Evolutionary conservation across 306 rosid species (phyloP).

Genomic region (Rosa multiflora): DNA sequence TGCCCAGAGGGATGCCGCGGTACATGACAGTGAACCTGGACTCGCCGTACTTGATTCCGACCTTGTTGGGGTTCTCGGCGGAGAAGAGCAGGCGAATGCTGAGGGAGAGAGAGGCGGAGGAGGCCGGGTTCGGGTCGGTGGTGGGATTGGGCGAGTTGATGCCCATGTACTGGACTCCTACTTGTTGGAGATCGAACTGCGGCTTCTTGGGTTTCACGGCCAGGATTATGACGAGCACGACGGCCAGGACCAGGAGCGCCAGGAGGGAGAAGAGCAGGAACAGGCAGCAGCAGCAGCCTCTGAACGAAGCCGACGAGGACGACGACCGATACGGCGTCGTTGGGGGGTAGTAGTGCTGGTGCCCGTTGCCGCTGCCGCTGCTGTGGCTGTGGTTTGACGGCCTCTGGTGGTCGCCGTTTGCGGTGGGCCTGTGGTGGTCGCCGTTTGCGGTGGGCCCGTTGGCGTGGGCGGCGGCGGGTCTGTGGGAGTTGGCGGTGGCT

Average conservation of each 20-base stretch:
- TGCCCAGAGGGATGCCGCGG: slow-evolving; percentile 84
- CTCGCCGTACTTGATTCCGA: slow-evolving; percentile 89
- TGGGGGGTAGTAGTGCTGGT: slow-evolving; percentile 33
- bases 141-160: slow-evolving; percentile 48
- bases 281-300: slow-evolving; percentile 94
- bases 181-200: slow-evolving; percentile 89
- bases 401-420: slow-evolving; percentile 16
- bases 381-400: neutral
- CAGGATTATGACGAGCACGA: slow-evolving; percentile 67
- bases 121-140: slow-evolving; percentile 20
- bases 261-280: slow-evolving; percentile 83
- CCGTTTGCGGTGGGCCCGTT: neutral
- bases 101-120: slow-evolving; percentile 68
- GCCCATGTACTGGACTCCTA: slow-evolving; percentile 83
- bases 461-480: neutral
- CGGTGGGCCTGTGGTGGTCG: slow-evolving; percentile 5
- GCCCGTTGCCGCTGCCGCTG: neutral
- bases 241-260: slow-evolving; percentile 68
- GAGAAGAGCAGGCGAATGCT: slow-evolving; percentile 66
- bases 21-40: slow-evolving; percentile 94
- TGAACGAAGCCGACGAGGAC: slow-evolving; percentile 69
- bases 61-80: slow-evolving; percentile 88
- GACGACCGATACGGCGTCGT: slow-evolving; percentile 35
- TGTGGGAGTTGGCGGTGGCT: slow-evolving; percentile 6
- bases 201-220: slow-evolving; percentile 94